Conservation (phyloP, 2,329 filamentous ascomycete genomes). For the Hysterium pulicare region DNA sequence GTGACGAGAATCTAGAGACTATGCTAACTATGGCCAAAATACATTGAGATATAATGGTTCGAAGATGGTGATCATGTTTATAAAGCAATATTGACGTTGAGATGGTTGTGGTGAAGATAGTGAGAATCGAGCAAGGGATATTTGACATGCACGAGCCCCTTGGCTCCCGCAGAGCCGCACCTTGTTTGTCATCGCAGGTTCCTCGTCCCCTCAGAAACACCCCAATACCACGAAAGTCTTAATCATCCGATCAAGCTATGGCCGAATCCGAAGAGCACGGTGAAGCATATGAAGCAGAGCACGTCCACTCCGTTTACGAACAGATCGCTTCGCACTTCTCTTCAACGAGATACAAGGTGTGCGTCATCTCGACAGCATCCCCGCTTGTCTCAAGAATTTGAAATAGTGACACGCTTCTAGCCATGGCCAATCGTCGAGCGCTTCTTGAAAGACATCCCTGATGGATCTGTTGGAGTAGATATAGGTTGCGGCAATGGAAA, state of each 20-base stretch:
- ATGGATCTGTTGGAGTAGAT: slow-evolving; percentile 80
- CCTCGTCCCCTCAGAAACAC: neutral
- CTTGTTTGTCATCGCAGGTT: too few species aligned
- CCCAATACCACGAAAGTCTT: too few species aligned
- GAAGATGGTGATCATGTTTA: too few species aligned
- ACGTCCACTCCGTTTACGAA: slow-evolving; percentile 92
- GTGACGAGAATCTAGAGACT: too few species aligned
- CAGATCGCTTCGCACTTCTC: slow-evolving; percentile 83
- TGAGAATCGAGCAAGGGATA: too few species aligned
- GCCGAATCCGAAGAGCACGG: slow-evolving; percentile 23
- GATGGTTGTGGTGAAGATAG: too few species aligned
- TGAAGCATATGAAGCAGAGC: slow-evolving; percentile 71
- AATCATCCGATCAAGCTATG: too few species aligned
- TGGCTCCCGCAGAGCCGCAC: neutral
- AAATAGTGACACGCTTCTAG: slow-evolving; percentile 34
- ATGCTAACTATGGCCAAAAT: too few species aligned
- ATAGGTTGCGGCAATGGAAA: slow-evolving; percentile 97
- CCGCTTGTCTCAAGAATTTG: neutral
- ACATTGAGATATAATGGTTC: too few species aligned
- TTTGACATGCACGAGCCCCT: neutral
- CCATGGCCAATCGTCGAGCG: slow-evolving; percentile 88
- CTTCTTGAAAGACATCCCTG: slow-evolving; percentile 64
- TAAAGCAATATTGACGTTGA: too few species aligned
- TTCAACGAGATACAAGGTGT: slow-evolving; percentile 68
- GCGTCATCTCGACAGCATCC: slow-evolving; percentile 16